Conservation (phyloP, 352 stramenopile species). For the Lagenidium sp. region DNA sequence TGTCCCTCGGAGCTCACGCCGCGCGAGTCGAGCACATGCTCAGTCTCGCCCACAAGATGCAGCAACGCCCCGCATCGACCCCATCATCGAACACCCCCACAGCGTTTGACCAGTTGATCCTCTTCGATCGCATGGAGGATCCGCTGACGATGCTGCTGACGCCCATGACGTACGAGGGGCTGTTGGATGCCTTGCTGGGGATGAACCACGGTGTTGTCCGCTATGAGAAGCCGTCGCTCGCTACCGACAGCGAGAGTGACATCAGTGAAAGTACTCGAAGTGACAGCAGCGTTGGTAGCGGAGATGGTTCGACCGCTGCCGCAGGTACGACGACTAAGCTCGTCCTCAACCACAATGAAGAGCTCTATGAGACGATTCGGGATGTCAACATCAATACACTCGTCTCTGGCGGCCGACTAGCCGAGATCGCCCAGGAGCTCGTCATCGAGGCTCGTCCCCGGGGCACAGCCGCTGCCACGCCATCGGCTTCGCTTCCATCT, state of each 20-base stretch:
- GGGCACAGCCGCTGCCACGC: neutral
- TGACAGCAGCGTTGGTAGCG: constrained; percentile 3
- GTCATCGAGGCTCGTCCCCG: constrained; percentile 26
- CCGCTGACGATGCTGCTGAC: constrained; percentile 75
- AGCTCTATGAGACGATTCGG: constrained; percentile 60
- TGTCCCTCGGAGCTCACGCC: constrained; percentile 43
- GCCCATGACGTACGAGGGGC: constrained; percentile 78
- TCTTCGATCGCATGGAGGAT: constrained; percentile 75
- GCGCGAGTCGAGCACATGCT: constrained; percentile 52
- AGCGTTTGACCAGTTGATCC: constrained; percentile 47
- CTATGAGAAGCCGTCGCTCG: constrained; percentile 21
- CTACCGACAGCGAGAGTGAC: constrained; percentile 4
- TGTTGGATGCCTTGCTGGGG: constrained; percentile 61
- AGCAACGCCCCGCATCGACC: no score
- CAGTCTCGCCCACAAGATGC: constrained; percentile 34
- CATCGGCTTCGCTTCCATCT: no score
- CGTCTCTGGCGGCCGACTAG: constrained; percentile 35
- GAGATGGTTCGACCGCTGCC: neutral
- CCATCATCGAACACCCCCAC: neutral
- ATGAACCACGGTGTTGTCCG: constrained; percentile 66
- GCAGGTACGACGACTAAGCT: constrained; percentile 20
- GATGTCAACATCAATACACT: constrained; percentile 78
- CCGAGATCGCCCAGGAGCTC: constrained; percentile 43
- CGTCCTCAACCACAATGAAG: constrained; percentile 58
- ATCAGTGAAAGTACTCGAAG: neutral